Evolutionary conservation across 2,329 filamentous ascomycete genomes (phyloP), one percentile per base, ranked within the genome.

Genomic region (Thelonectria olida): DNA sequence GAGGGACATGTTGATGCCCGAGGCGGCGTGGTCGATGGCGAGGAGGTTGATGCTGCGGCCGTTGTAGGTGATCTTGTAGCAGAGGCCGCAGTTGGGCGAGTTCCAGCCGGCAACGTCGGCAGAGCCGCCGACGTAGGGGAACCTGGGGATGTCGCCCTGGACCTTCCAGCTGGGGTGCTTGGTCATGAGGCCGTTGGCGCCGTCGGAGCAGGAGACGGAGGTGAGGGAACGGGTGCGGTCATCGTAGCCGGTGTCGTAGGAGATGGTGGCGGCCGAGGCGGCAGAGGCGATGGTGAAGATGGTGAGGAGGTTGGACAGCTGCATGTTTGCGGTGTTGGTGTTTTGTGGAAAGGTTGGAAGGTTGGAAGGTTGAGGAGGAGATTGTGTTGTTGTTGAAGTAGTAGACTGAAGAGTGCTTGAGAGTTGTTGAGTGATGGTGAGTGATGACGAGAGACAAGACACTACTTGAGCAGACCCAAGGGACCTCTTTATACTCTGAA

Each of bases 191-290:
- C 90, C 90, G 75, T 92, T 89, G 57, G 64, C 42, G 52, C 90
- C 90, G 71, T 92, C 87, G 19, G 87, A 90, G 83, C 90, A 92
- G 61, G 88, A 74, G 25, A 93, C 83, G 2, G 70, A 76, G 28
- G 77, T 81, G 54, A 94, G 74, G 31, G 84, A 81, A 51, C 87
- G 83, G 61, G 66, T 63, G 19, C 73, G 73, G 59, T 89, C 79
- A 68, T 93, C 91, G 77, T 92, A 96, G 72, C 84, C 87, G 9
- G 79, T 76, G 77, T 94, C 91, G 76, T 89, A 95, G 65, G 89
- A 90, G 70, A 93, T 90, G 50, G 73, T 71, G 58, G 69, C 69
- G 67, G 79, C 79, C 22, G 77, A 72, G 58, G 73, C 73, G 54
- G 78, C 73, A 48, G 76, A 71, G 62, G 76, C 72, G 62, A 77